Evolutionary conservation across 2,329 filamentous ascomycete genomes (phyloP), one percentile per base, ranked within the genome.

Genomic region (Colletotrichum euphorbiae): DNA sequence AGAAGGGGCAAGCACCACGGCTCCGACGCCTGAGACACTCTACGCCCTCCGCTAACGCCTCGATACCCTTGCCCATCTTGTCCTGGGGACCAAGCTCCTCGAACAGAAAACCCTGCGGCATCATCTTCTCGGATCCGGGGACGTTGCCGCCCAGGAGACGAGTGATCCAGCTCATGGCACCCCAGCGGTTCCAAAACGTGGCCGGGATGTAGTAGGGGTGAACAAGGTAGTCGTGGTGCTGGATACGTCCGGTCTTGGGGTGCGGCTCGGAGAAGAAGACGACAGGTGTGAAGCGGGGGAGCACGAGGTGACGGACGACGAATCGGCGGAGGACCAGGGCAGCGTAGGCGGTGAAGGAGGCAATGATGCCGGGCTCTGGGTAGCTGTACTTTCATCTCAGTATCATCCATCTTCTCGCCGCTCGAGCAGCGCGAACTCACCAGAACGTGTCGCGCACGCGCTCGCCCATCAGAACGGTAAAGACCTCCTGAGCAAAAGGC

Each of bases 121-220:
- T 77, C 73, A 82, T 81, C 40, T 73, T 72, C 1, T 79, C 72
- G 28, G 81, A 79, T 3, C 83, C 83, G 2, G 85, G 85, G 1
- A 87, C 69, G 33, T 78, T 78, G 1, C 80, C 83, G 8, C 84
- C 85, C 51, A 76, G 71, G 7, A 79, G 55, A 74, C 83, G 75
- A 19, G 80, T 75, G 4, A 87, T 65, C 82, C 84, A 84, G 0
- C 84, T 89, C 67, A 77, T 76, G 0, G 84, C 89, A 2, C 87
- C 87, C 88, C 86, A 93, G 67, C 87, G 86, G 73, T 84, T 87
- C 87, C 84, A 87, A 45, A 86, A 76, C 0, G 85, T 90, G 31
- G 83, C 83, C 69, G 85, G 82, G 24, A 87, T 81, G 76, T 92
- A 93, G 78, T 87, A 92, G 2, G 91, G 91, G 52, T 88, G 85